These are phyloP conservation scores for Phlebiopsis gigantea DNA, from an alignment of 768 basidiomycete species.

Conservation along the genomic window DNA sequence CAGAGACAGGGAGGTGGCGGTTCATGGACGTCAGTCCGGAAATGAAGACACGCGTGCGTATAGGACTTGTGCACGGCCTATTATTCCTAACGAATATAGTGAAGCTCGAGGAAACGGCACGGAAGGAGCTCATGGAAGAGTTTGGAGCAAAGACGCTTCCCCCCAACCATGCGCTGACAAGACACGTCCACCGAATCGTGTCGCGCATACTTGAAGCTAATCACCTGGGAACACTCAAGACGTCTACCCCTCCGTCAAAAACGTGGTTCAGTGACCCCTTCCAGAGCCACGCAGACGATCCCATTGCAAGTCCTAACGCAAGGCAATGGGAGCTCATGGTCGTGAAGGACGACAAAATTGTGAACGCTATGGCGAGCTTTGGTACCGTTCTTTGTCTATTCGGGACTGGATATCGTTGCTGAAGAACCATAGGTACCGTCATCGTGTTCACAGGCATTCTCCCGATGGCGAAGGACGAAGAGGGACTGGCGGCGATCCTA, in stretches of 20 bases:
- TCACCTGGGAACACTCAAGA: slow-evolving; percentile 60
- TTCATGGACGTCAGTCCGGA: slow-evolving; percentile 76
- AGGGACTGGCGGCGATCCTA: slow-evolving; percentile 79
- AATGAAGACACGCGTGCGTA: slow-evolving; percentile 49
- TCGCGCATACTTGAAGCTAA: slow-evolving; percentile 63
- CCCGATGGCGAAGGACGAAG: slow-evolving; percentile 69
- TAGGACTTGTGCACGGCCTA: background rate
- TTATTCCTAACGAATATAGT: background rate
- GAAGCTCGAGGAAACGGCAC: slow-evolving; percentile 39
- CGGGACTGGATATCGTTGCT: too few species aligned
- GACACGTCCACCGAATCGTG: slow-evolving; percentile 67
- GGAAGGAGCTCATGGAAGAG: slow-evolving; percentile 44
- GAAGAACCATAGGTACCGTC: slow-evolving; percentile 48
- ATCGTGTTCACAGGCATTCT: slow-evolving; percentile 89
- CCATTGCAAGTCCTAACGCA: slow-evolving; percentile 6
- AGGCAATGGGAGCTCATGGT: slow-evolving; percentile 69
- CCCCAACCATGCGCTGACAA: slow-evolving; percentile 55
- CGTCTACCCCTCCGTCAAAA: slow-evolving; percentile 17
- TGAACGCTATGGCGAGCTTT: slow-evolving; percentile 77
- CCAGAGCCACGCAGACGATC: background rate
- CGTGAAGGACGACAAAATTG: slow-evolving; percentile 60
- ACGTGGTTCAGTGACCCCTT: slow-evolving; percentile 24
- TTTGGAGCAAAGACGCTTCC: slow-evolving; percentile 57
- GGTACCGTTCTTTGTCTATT: slow-evolving; percentile 42
- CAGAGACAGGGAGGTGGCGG: slow-evolving; percentile 82